Evolutionary conservation across 495 filamentous ascomycete species (phyloP), one percentile per base, ranked within the genome.

Genomic region (Xylaria longipes): DNA sequence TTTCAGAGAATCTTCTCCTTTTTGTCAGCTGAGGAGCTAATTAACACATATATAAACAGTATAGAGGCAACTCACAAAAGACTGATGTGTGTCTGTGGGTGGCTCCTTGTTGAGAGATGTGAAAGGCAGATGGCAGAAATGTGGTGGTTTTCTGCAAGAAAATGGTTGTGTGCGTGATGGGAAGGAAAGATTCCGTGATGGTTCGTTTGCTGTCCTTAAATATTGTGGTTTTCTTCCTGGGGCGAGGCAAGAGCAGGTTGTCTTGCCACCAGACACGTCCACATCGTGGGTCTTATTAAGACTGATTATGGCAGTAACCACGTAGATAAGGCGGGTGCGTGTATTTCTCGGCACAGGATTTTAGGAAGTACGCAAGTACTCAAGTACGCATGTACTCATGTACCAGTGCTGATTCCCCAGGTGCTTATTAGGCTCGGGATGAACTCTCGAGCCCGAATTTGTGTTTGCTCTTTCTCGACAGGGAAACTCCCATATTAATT

Each of bases 301-400:
- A 27, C 33, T 63, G 1, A 63, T 39, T 35, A n/a, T 43, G n/a
- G 37, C 11, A 25, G 33, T 1, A 63, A 8, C 20, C 20, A 45
- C 33, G 9, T 43, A 45, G 15, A 25, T 45, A 63, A 27, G 14
- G 52, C 52, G 9, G 27, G 7, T 61, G n/a, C 15, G 33, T 25
- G 12, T 61, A 17, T 17, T 39, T 29, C 60, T 63, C n/a, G 60
- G 60, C 35, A 22, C 60, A 63, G 6, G 17, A 25, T 5, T 17
- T 31, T 17, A 29, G 27, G 52, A 56, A 31, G 52, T 56, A 56
- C 52, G 52, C 52, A 56, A 52, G 52, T 56, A 56, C 52, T 6
- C 52, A 56, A 56, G 52, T 56, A 56, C 52, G 52, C 52, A 56
- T 31, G 52, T 56, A 17, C 52, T 15, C 52, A 56, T 31, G 52